Evolutionary conservation across 176 grass and related monocot species (phyloP).

Genomic region (Hordeum vulgare): MorexV3_pseudomolecules_assembly NC_058521.1:478825092-478825591

Average conservation of each 20-base stretch:
- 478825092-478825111: constrained; percentile 40
- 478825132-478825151: constrained; percentile 60
- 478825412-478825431: constrained; percentile 35
- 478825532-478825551: constrained; percentile 27
- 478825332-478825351: constrained; percentile 52
- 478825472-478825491: constrained; percentile 62
- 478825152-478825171: constrained; percentile 75
- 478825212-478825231: constrained; percentile 41
- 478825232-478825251: constrained; percentile 63
- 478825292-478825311: constrained; percentile 50
- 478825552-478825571: constrained; percentile 40
- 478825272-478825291: constrained; percentile 21
- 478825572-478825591: constrained; percentile 55
- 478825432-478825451: constrained; percentile 50
- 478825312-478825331: constrained; percentile 50
- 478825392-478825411: constrained; percentile 29
- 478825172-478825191: constrained; percentile 41
- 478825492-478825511: constrained; percentile 42
- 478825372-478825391: constrained; percentile 29
- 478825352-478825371: constrained; percentile 43
- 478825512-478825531: constrained; percentile 22
- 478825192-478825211: constrained; percentile 36
- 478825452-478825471: constrained; percentile 40
- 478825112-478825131: constrained; percentile 41
- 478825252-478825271: constrained; percentile 46